Base-by-base conservation (phyloP, 129 eudicot species). In the Chrysanthemum makinoi region DNA sequence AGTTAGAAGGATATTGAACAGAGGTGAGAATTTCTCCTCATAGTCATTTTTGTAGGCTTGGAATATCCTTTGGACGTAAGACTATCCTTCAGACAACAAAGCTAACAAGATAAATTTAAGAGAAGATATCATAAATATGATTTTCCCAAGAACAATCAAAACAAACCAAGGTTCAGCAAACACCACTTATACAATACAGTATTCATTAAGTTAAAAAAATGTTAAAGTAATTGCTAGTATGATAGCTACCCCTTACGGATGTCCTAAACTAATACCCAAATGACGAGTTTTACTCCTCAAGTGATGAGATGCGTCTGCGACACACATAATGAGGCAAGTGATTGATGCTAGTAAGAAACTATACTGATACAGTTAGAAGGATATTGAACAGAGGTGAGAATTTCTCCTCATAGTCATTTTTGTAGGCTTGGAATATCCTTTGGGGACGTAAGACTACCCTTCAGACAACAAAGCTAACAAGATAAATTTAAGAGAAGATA, bases 231-330 rank as follows among this genome's bases (percentile, higher is more conserved):
- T 30, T 62, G 70, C 35, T 65, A 3, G 61, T 49, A 50, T 61
- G 6, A 72, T 72, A 24, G 43, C 48, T 47, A 46, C 46, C 75
- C 48, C 19, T 59, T 57, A 72, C 68, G n/a, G 6, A 44, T 56
- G 43, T 58, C 58, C 4, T 60, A 46, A 60, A 26, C 69, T 72
- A 61, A 72, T 22, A 72, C 8, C 15, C 49, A 16, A 49, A 51
- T 62, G 68, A 62, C 12, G 66, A n/a, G n/a, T 49, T 61, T 15
- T 61, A 61, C 66, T 15, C 2, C 26, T 22, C 33, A 50, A 62
- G 20, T 30, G 24, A 19, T 73, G 63, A 73, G 63, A 73, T 19
- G 30, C 24, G 44, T 19, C 17, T 62, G 62, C 6, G n/a, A n/a
- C n/a, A n/a, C n/a, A n/a, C 46, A 39, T 39, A 39, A 39, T 39